Evolutionary conservation across 345 rosid genomes (phyloP), one percentile per base, ranked within the genome.

Genomic region (Salix caprea): DNA sequence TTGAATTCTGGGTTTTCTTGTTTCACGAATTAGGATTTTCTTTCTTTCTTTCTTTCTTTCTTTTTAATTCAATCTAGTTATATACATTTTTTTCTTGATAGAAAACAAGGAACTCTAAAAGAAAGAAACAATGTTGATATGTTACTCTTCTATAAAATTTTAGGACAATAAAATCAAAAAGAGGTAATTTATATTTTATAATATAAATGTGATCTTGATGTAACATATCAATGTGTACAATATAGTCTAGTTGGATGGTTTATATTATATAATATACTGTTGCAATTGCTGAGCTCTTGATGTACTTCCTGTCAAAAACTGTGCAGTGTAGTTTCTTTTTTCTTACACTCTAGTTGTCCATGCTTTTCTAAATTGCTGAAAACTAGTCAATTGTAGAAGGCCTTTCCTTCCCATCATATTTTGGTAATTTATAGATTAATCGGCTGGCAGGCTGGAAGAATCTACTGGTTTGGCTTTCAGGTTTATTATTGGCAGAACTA

Each of bases 391-490:
- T 56, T 56, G 14, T 56, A n/a, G 4, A 56, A 56, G 62, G 62
- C 62, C 62, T 50, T 71, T 50, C 15, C 46, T 69, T 11, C 10
- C 3, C 2, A 28, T 44, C 21, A 65, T 14, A 28, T 24, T 40
- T 64, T 52, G 42, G 66, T 14, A 15, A 10, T 18, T 44, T 64
- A 18, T 56, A 56, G 23, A n/a, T 3, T 56, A 66, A 32, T 56
- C 58, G 26, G 28, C 44, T 72, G 72, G 80, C 89, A 91, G 97
- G 44, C 88, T 94, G 88, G 98, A 92, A 82, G 97, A 92, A 76
- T 83, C 97, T 65, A 91, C 95, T 69, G 97, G 98, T 36, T 85
- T 94, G 79, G 94, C 90, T 10, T 84, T 92, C 69, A 88, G 91
- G 84, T 94, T 94, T 88, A 60, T 92, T 3, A 89, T 94, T 64